phyloP scores from a whole-genome alignment of 495 filamentous ascomycete species.

The Mycothermus thermophilus region DNA sequence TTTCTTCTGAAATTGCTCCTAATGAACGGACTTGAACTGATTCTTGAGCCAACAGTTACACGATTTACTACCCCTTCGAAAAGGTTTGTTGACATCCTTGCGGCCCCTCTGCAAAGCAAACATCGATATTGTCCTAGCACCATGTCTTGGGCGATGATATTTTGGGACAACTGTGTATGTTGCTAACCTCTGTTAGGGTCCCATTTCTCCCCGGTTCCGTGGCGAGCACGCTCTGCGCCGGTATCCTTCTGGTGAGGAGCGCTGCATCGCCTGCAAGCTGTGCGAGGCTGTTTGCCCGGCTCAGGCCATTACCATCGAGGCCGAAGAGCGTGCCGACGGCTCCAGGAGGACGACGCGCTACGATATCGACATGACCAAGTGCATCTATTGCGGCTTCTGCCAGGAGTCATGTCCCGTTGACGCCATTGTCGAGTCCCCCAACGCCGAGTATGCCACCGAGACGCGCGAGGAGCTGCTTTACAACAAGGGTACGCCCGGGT shows the following conservation, averaged over 20 bases:
- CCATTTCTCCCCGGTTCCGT: slow-evolving; percentile 93
- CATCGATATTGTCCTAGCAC: too few relatives aligned
- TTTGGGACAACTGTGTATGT: too few relatives aligned
- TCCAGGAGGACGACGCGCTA: slow-evolving; percentile 90
- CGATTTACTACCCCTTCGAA: slow-evolving; percentile 97
- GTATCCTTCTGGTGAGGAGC: slow-evolving; percentile 94
- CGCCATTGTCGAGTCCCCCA: slow-evolving; percentile 92
- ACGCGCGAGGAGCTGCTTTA: slow-evolving; percentile 94
- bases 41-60: slow-evolving; percentile 50
- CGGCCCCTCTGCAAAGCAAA: too few relatives aligned
- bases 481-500: slow-evolving; percentile 63
- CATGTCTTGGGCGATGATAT: too few relatives aligned
- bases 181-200: slow-evolving; percentile 54
- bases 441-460: slow-evolving; percentile 96
- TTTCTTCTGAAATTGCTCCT: not conserved
- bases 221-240: slow-evolving; percentile 91
- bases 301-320: slow-evolving; percentile 94
- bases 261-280: slow-evolving; percentile 98
- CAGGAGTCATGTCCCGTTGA: slow-evolving; percentile 98
- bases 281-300: slow-evolving; percentile 97
- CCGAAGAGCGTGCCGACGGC: slow-evolving; percentile 92
- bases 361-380: slow-evolving; percentile 99
- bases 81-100: slow-evolving; percentile 44
- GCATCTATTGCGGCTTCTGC: slow-evolving; percentile 98
- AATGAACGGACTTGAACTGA: not conserved